Evolutionary conservation across 2,329 filamentous ascomycete species (phyloP), one percentile per base, ranked within the genome.

Genomic region (Epichloe gansuensis): DNA sequence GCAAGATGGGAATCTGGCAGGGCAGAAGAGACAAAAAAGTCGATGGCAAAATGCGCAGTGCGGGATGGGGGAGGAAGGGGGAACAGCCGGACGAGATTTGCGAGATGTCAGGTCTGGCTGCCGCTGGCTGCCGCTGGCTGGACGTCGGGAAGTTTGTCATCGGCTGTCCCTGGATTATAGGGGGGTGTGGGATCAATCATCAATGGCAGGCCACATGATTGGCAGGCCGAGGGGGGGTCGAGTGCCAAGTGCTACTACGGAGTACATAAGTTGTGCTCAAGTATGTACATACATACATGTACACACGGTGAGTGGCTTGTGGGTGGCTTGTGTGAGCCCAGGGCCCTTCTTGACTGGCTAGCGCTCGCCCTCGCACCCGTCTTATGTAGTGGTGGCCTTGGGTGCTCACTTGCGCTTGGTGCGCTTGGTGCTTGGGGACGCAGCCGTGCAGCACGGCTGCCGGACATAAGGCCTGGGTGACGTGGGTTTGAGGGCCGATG

Each of bases 121-220:
- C 42, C 21, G 23, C 49, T 7, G 31, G 23, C 34, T 34, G 27
- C 27, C 27, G 4, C 52, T 47, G 38, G 48, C 47, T 42, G 41
- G 55, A 41, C 35, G 45, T 51, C 38, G 42, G 38, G 43, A 47
- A 47, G 31, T 38, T 49, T 47, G 47, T 44, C 31, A 12, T 48
- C 40, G 42, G 45, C 17, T 47, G 43, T 17, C 15, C 21, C 50
- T 12, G 25, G 27, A 27, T 21, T 25, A 51, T 50, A 55, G 52
- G 53, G 54, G 56, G 54, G 56, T 54, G 55, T 57, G 55, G 55
- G 56, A 57, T 51, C 50, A 54, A 51, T 57, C 49, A 56, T 56
- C 34, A 50, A 51, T 53, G 54, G 55, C 57, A 56, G 58, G 59
- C 57, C 60, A 65, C 61, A 62, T 65, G 61, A 67, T 67, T 67